These are phyloP conservation scores for Austroboletus olivaceoglutinosus DNA, from an alignment of 1,284 basidiomycete genomes.

Conservation along the genomic window DNA sequence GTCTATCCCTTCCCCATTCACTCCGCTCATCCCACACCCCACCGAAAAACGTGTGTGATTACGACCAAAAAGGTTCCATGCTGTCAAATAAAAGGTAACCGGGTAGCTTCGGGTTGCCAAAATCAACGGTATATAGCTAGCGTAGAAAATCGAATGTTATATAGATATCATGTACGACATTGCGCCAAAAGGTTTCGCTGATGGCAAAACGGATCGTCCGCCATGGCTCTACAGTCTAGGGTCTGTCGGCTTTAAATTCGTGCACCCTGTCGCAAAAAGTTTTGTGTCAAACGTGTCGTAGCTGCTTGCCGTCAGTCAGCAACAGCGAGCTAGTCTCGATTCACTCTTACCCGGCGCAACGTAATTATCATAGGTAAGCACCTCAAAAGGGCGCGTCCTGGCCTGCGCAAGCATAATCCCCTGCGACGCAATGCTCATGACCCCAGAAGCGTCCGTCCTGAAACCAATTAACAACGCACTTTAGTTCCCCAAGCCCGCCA, in stretches of 20 bases:
- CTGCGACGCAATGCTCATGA: constrained; percentile 46
- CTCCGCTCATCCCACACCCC: constrained; percentile 5
- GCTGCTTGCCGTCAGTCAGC: constrained; percentile 33
- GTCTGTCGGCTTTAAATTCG: constrained; percentile 53
- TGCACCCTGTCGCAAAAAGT: constrained; percentile 75
- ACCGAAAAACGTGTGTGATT: constrained; percentile 21
- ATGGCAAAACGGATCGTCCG: constrained; percentile 4
- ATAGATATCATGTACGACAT: constrained; percentile 19
- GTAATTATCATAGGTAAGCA: constrained; percentile 70
- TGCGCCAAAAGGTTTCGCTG: constrained; percentile 4
- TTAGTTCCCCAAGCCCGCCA: constrained; percentile 19
- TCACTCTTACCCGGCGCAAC: constrained; percentile 69
- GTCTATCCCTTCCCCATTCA: background rate
- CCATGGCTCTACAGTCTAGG: constrained; percentile 32
- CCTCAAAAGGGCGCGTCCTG: constrained; percentile 73
- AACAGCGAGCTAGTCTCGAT: constrained; percentile 14
- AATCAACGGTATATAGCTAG: constrained; percentile 24
- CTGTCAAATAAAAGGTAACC: constrained; percentile 9
- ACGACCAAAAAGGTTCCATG: constrained; percentile 15
- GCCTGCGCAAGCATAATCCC: constrained; percentile 64
- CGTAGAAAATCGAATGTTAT: constrained; percentile 30
- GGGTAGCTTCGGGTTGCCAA: constrained; percentile 5
- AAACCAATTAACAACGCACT: constrained; percentile 10
- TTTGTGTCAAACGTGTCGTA: constrained; percentile 50
- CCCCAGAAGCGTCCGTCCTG: constrained; percentile 53